phyloP scores from a whole-genome alignment of 2,329 filamentous ascomycete species.

The Zymoseptoria pseudotritici region DNA sequence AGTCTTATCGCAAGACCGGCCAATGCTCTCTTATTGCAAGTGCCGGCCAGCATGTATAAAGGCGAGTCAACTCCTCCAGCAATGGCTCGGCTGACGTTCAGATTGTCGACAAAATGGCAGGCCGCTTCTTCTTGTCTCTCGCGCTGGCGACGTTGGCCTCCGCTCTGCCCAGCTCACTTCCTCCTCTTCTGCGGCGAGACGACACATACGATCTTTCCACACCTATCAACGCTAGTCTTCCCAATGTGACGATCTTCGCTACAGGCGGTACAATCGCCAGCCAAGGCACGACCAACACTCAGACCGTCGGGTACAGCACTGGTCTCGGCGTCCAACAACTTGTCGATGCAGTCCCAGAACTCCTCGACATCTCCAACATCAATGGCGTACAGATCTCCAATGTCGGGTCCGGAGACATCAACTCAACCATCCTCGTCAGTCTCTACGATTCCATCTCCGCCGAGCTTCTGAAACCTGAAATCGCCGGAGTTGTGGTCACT shows the following conservation, averaged over 20 bases:
- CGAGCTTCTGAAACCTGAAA: constrained; percentile 39
- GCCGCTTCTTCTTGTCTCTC: too few relatives aligned
- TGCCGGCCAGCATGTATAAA: too few relatives aligned
- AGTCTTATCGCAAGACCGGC: too few relatives aligned
- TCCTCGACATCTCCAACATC: constrained; percentile 49
- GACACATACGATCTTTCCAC: constrained; percentile 9
- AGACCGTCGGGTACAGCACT: constrained; percentile 51
- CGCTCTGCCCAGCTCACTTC: not conserved
- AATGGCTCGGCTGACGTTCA: too few relatives aligned
- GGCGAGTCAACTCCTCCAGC: too few relatives aligned
- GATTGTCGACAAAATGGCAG: too few relatives aligned
- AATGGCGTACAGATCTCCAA: constrained; percentile 40
- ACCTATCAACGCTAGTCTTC: constrained; percentile 39
- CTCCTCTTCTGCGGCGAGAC: constrained; percentile 1
- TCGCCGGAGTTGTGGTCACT: constrained; percentile 49
- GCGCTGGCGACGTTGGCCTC: too few relatives aligned
- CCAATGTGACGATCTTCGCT: constrained; percentile 51
- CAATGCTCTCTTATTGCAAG: too few relatives aligned
- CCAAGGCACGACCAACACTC: constrained; percentile 40
- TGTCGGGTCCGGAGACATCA: constrained; percentile 34
- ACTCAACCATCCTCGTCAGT: constrained; percentile 42
- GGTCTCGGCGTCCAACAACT: constrained; percentile 39
- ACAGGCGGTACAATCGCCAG: constrained; percentile 56
- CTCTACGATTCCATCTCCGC: constrained; percentile 44
- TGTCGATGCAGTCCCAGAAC: constrained; percentile 16